These are phyloP conservation scores for Sporothrix protearum DNA, from an alignment of 2,329 filamentous ascomycete genomes.

Conservation along the genomic window DNA sequence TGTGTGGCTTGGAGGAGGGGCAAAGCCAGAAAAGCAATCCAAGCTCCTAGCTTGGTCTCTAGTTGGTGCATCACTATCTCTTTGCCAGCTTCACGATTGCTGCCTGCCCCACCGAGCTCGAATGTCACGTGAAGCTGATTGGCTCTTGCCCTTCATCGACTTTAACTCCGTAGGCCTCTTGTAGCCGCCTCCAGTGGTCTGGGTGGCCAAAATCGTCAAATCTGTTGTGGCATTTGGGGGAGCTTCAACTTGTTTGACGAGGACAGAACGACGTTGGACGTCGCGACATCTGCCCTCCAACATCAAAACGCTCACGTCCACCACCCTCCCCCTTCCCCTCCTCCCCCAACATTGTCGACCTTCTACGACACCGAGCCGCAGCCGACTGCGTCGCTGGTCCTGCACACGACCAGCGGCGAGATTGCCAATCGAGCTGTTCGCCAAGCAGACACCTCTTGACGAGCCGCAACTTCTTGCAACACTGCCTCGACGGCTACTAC, in stretches of 20 bases:
- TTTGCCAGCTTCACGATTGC: neutral
- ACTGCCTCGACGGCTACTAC: constrained; percentile 94
- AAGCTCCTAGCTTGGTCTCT: constrained; percentile 13
- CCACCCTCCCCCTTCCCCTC: neutral
- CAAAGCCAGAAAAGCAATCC: neutral
- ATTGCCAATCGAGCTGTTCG: constrained; percentile 89
- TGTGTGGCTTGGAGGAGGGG: constrained; percentile 17
- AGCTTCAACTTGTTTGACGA: neutral
- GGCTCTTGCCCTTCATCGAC: too few species aligned
- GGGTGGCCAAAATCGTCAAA: constrained; percentile 5
- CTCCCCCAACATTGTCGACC: constrained; percentile 67
- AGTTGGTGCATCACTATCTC: neutral
- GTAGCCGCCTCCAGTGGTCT: constrained; percentile 8
- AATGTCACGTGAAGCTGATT: constrained; percentile 12
- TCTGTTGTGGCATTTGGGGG: neutral
- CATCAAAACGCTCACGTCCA: neutral
- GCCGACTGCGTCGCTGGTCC: constrained; percentile 84
- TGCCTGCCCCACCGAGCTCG: neutral
- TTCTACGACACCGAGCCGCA: constrained; percentile 94
- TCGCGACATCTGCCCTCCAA: neutral
- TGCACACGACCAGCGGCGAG: constrained; percentile 87
- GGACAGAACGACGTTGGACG: neutral
- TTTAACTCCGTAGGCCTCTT: neutral
- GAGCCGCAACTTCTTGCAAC: constrained; percentile 92
- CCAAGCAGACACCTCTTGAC: constrained; percentile 86